Base-by-base conservation (phyloP, 2,329 filamentous ascomycete genomes). In the Cladosporium sp. region DNA sequence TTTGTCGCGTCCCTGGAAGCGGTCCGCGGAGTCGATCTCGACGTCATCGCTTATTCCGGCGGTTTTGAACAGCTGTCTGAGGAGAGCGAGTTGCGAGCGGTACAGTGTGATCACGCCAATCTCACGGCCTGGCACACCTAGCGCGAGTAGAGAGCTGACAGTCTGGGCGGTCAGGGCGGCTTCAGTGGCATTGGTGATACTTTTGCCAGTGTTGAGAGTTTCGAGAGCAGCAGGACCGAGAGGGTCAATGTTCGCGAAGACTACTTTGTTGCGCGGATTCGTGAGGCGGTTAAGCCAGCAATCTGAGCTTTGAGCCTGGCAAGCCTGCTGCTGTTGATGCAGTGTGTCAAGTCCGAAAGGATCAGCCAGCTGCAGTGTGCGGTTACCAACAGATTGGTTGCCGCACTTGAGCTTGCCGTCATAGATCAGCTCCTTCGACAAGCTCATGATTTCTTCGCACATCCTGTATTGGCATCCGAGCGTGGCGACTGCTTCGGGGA, bases 81-180 rank as follows among this genome's bases (percentile, higher is more conserved):
- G 77, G 2, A 95, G 75, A 0, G 89, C 84, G 1, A 98, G 82
- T 69, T 98, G 93, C 5, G 87, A 91, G 54, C 93, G 87, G 70
- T 98, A 98, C 70, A 96, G 90, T 13, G 93, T 96, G 74, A 98
- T 96, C 59, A 98, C 86, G 43, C 93, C 93, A 53, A 98, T 90
- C 49, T 92, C 86, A 0, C 75, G 73, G 0, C 86, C 79, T 0
- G 87, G 74, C 1, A 97, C 80, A 22, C 93, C 93, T 1, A 83
- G 79, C 0, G 81, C 79, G 45, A 97, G 77, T 3, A 98, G 79
- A 0, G 83, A 79, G 56, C 90, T 81, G 14, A 96, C 89, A 10
- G 97, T 79, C 63, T 96, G 88, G 0, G 82, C 80, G 13, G 88
- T 83, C 14, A 96, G 75, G 1, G 78, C 80, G 1, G 86, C 87